These are phyloP conservation scores for Wakefieldia striispora DNA, from an alignment of 768 basidiomycete species.

Conservation along the genomic window DNA sequence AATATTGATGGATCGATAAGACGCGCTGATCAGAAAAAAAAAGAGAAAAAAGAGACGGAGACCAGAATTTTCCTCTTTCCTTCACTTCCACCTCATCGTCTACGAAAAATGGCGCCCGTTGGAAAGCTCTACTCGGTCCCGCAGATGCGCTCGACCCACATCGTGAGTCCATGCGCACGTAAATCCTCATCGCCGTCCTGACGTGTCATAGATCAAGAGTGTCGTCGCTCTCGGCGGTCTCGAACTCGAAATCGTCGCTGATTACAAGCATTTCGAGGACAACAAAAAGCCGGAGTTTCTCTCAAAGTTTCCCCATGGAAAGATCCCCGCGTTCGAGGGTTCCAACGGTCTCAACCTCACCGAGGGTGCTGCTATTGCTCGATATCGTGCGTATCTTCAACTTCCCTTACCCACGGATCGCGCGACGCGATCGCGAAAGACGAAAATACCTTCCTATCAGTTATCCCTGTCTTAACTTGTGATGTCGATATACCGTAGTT, in stretches of 20 bases:
- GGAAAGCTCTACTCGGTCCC: slow-evolving; percentile 64
- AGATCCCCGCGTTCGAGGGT: slow-evolving; percentile 82
- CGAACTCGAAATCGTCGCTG: slow-evolving; percentile 49
- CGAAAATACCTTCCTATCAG: slow-evolving; percentile 43
- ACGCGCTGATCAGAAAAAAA: slow-evolving; percentile 25
- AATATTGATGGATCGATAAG: slow-evolving; percentile 31
- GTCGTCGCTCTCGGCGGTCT: slow-evolving; percentile 60
- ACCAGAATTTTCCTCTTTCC: slow-evolving; percentile 15
- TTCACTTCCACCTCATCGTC: slow-evolving; percentile 18
- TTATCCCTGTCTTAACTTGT: slow-evolving; percentile 71
- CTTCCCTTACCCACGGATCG: slow-evolving; percentile 8
- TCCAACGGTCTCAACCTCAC: slow-evolving; percentile 75
- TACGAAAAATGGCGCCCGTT: slow-evolving; percentile 49
- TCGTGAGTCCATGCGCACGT: slow-evolving; percentile 36
- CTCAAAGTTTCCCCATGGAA: slow-evolving; percentile 75
- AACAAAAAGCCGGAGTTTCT: slow-evolving; percentile 72
- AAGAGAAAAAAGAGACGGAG: slow-evolving; percentile 12
- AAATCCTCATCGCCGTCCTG: background rate
- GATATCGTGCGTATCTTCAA: slow-evolving; percentile 69
- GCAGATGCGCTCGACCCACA: slow-evolving; percentile 40
- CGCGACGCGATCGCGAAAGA: slow-evolving; percentile 19
- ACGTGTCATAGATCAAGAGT: slow-evolving; percentile 44
- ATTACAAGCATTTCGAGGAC: slow-evolving; percentile 59
- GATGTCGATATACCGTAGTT: slow-evolving; percentile 45
- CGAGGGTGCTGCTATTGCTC: slow-evolving; percentile 79